A percentile compares a stretch with the other conserved stretches of the same genome.
Conservation (phyloP, 2,329 filamentous ascomycete species). For the Pestalotiopsis sp. region DNA sequence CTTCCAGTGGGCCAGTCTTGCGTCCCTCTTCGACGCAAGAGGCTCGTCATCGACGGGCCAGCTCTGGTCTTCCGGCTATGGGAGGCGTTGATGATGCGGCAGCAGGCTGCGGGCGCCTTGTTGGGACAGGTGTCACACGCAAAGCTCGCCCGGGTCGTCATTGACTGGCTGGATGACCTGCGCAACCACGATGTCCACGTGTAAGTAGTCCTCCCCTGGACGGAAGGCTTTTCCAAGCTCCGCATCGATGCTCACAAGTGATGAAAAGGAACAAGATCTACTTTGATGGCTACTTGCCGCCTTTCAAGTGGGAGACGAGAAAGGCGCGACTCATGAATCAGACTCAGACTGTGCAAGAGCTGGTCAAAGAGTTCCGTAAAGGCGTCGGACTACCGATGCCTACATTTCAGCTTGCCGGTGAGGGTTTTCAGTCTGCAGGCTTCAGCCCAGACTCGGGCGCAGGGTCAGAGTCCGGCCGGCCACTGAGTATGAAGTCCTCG, state of each 20-base stretch:
- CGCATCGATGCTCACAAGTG: background rate
- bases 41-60: constrained; percentile 73
- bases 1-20: constrained; percentile 43
- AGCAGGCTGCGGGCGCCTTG: constrained; percentile 43
- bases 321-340: constrained; percentile 57
- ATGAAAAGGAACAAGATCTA: constrained; percentile 66
- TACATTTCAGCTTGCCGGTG: too few species aligned
- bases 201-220: constrained; percentile 47
- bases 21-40: constrained; percentile 38
- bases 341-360: constrained; percentile 48
- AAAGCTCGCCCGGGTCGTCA: constrained; percentile 47
- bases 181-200: constrained; percentile 57
- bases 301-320: constrained; percentile 63
- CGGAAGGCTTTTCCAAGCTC: constrained; percentile 22
- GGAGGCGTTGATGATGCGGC: constrained; percentile 50
- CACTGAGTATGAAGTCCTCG: background rate
- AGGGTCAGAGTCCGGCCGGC: background rate
- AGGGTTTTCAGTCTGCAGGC: too few species aligned
- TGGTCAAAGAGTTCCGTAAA: constrained; percentile 42
- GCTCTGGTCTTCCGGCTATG: constrained; percentile 76
- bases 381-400: background rate
- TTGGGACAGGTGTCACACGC: constrained; percentile 36
- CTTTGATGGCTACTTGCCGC: constrained; percentile 83
- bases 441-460: background rate
- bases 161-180: constrained; percentile 66